Percentiles rank a stretch among this genome's conserved stretches.
phyloP scores from a whole-genome alignment of 192 early-diverging fungal genomes.

The Backusella westeae region DNA sequence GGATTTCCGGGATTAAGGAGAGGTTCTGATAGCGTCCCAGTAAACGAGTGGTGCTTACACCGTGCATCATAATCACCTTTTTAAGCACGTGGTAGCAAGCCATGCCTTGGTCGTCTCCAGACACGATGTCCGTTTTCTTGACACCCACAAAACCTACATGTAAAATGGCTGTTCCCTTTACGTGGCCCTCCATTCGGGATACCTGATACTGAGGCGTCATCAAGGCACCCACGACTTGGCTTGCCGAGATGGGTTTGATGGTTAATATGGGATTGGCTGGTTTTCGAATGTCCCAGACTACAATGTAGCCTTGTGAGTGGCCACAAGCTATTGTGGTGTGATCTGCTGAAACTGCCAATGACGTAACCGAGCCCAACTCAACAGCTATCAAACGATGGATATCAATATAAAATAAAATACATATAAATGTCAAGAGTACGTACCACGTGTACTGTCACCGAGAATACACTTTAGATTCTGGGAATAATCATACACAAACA shows the following conservation, averaged over 20 bases:
- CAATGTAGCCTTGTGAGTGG: constrained; percentile 51
- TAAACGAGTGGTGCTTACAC: constrained; percentile 53
- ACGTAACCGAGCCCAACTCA: constrained; percentile 53
- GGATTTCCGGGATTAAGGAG: constrained; percentile 15
- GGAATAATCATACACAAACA: constrained; percentile 53
- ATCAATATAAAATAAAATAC: background rate
- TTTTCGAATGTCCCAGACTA: constrained; percentile 56
- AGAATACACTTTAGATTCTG: constrained; percentile 48
- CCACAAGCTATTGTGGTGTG: constrained; percentile 54
- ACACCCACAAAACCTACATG: constrained; percentile 58
- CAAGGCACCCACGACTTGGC: constrained; percentile 36
- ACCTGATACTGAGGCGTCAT: constrained; percentile 7
- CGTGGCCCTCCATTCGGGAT: constrained; percentile 52
- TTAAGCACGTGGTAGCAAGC: constrained; percentile 58
- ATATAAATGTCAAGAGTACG: background rate
- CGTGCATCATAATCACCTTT: constrained; percentile 59
- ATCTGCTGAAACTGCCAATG: constrained; percentile 56
- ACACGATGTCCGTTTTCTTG: constrained; percentile 53
- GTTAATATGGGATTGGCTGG: constrained; percentile 43
- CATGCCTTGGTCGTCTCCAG: constrained; percentile 59
- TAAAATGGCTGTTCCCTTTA: constrained; percentile 52
- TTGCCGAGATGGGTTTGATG: constrained; percentile 49
- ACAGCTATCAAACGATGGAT: constrained; percentile 31
- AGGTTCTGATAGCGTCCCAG: constrained; percentile 52
- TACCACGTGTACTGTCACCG: constrained; percentile 34